Base-by-base conservation (phyloP, 2,329 filamentous ascomycete species). In the Neofusicoccum kwambonambiense region DNA sequence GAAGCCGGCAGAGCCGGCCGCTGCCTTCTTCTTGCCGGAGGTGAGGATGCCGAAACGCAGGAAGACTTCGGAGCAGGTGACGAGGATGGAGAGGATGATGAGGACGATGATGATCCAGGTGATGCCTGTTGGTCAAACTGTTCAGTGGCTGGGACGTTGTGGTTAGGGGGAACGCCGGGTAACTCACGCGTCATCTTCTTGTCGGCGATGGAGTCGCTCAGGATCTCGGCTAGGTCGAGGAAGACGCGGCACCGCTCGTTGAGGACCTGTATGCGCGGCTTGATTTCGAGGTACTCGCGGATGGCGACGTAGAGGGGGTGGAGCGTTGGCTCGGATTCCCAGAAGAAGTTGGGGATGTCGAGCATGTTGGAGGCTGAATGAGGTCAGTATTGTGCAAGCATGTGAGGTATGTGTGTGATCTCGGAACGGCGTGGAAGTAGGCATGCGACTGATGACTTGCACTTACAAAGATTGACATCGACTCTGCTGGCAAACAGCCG, bases 31-130 rank as follows among this genome's bases (percentile, higher is more conserved):
- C 19, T 50, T 56, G 17, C 62, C 62, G 4, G 34, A 31, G 3
- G 62, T 58, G 34, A 78, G 39, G 58, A 78, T 76, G 0, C 75
- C 76, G 67, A 98, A 98, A 6, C 95, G 86, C 58, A 99, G 81
- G 63, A 90, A 87, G 8, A 98, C 94, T 79, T 99, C 95, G 3
- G 90, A 89, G 58, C 92, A 90, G 1, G 95, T 98, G 62, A 99
- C 92, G 61, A 93, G 82, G 72, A 99, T 98, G 74, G 90, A 94
- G 69, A 98, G 82, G 52, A 96, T 78, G 74, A 99, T 99, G 51
- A 99, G 86, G 51, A 97, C 84, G 72, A 99, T 99, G 77, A 98
- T 90, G 77, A 99, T 98, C 94, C 94, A 98, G 0, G 95, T 99
- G 75, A 97, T 96, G 69, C 86, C 81, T 82, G 52, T 58, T 19